Conservation (phyloP, 108 stramenopile species). For the Nannochloropsis gaditana region DNA sequence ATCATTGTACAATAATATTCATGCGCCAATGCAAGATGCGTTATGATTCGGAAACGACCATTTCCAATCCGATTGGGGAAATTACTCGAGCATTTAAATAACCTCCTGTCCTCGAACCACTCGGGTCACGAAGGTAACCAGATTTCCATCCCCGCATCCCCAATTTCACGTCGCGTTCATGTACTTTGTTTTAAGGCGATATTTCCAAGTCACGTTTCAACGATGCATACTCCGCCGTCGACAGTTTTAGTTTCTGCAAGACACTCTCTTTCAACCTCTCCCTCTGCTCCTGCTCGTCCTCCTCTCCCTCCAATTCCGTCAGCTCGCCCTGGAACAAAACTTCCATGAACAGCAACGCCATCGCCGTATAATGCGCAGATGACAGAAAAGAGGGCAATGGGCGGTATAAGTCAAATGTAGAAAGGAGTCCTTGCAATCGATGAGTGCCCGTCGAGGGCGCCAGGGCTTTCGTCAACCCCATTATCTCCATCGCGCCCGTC, state of each 20-base stretch:
- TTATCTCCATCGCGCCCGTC: neutral
- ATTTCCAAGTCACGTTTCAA: neutral
- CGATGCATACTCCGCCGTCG: neutral
- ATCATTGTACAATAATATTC: no score
- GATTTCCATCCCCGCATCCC: neutral
- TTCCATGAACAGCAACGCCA: neutral
- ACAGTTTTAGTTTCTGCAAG: neutral
- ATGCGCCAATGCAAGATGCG: no score
- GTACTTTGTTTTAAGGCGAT: neutral
- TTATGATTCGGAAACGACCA: no score
- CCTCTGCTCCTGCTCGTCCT: neutral
- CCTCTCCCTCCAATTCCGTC: neutral
- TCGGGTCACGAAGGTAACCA: neutral
- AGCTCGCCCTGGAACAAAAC: neutral
- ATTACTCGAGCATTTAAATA: no score
- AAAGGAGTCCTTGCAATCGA: neutral
- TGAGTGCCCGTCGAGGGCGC: neutral
- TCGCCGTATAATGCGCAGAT: neutral
- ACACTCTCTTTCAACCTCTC: neutral
- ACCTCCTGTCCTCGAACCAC: no score
- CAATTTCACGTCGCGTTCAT: neutral
- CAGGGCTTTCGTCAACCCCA: neutral
- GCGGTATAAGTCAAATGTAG: neutral
- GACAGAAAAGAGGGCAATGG: neutral
- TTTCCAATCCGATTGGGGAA: no score